Conservation (phyloP, 306 rosid genomes). For the Prunus padus region DNA sequence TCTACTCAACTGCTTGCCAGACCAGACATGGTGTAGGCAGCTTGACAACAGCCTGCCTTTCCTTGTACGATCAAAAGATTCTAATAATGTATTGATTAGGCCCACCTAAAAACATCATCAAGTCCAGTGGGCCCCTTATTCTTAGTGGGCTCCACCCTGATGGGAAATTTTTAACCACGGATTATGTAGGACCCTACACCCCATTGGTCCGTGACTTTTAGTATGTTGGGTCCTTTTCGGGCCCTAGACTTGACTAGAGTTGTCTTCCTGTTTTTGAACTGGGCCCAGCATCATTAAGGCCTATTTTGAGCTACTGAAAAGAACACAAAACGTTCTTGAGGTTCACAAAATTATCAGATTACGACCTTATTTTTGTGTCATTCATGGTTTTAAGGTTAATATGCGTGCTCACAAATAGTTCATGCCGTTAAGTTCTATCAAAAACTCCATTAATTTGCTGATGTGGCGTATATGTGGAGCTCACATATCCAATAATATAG, state of each 20-base stretch:
- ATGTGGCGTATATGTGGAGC: no score
- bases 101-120: conserved; percentile 30
- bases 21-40: conserved; percentile 46
- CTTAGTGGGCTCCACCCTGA: conserved; percentile 18
- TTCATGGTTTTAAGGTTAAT: no score
- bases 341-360: no score
- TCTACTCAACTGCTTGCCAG: conserved; percentile 22
- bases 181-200: conserved; percentile 18
- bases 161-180: conserved; percentile 28
- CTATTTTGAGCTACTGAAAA: conserved; percentile 23
- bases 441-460: no score
- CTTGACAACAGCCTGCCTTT: conserved; percentile 35
- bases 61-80: conserved; percentile 26
- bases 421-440: no score
- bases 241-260: conserved; percentile 22
- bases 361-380: no score
- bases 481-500: no score
- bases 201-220: conserved; percentile 23
- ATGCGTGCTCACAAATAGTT: no score
- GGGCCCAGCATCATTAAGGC: conserved; percentile 37
- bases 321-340: no score
- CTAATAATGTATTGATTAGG: conserved; percentile 25
- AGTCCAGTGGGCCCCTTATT: conserved; percentile 4
- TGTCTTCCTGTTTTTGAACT: conserved; percentile 19
- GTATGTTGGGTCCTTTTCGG: conserved; percentile 49